A percentile compares a stretch with the other conserved stretches of the same genome.
Conservation (phyloP, 345 rosid genomes). For the Sonneratia caseolaris region DNA sequence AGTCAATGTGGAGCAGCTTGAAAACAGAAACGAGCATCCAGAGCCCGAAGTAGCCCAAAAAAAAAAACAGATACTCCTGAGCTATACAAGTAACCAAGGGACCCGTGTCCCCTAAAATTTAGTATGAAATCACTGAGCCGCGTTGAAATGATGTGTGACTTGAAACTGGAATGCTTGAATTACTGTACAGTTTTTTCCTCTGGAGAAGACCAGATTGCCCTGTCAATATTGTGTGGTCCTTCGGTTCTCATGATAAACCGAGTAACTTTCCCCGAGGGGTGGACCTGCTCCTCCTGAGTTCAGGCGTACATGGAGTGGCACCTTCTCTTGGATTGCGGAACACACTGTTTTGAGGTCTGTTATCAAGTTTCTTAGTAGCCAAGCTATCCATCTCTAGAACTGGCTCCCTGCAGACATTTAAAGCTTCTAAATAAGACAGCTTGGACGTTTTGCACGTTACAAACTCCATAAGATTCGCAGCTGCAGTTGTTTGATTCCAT, state of each 20-base stretch:
- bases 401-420: slow-evolving; percentile 31
- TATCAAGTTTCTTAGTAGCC: slow-evolving; percentile 30
- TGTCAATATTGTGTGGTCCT: background rate
- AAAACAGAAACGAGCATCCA: background rate
- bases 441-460: background rate
- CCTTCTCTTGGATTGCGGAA: slow-evolving; percentile 35
- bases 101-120: background rate
- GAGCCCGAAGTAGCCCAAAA: background rate
- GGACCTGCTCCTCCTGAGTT: slow-evolving; percentile 65
- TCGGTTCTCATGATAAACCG: slow-evolving; percentile 27
- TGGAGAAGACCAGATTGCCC: background rate
- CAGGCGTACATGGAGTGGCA: slow-evolving; percentile 33
- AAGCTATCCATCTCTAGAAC: slow-evolving; percentile 34
- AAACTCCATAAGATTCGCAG: background rate
- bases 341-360: slow-evolving; percentile 28
- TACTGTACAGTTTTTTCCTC: slow-evolving; percentile 19
- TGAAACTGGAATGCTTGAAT: slow-evolving; percentile 8
- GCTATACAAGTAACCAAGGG: slow-evolving; percentile 1
- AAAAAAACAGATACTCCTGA: background rate
- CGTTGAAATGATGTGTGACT: background rate
- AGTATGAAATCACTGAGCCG: background rate
- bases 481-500: too few relatives aligned
- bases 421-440: background rate
- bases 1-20: background rate
- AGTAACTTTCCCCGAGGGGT: slow-evolving; percentile 57